A percentile compares a stretch with the other conserved stretches of the same genome.
These are phyloP conservation scores for Lonicera japonica DNA, from an alignment of 129 eudicot species.

Conservation along the genomic window DNA sequence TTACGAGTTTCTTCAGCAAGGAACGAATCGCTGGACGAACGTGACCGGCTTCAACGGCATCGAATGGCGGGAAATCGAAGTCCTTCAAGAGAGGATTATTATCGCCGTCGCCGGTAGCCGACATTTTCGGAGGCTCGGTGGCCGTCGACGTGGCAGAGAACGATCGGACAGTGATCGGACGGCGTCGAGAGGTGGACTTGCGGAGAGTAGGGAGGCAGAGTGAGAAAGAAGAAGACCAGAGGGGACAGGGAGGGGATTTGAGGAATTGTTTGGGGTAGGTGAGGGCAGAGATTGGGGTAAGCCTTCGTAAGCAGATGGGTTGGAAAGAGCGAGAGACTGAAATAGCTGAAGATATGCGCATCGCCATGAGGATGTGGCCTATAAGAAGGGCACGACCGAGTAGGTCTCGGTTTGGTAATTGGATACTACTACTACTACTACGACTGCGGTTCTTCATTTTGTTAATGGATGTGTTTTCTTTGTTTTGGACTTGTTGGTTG, in stretches of 20 bases:
- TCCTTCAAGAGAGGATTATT: slow-evolving; percentile 43
- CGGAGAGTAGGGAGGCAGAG: slow-evolving; percentile 35
- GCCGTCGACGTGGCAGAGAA: slow-evolving; percentile 27
- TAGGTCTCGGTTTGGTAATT: slow-evolving; percentile 7
- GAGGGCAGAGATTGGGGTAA: slow-evolving; percentile 9
- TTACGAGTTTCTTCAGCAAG: slow-evolving; percentile 66
- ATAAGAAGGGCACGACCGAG: slow-evolving; percentile 15
- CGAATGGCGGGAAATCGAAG: slow-evolving; percentile 87
- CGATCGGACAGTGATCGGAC: slow-evolving; percentile 31
- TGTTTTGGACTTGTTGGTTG: too few species aligned
- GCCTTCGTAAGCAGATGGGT: slow-evolving; percentile 17
- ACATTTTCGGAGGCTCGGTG: slow-evolving; percentile 13
- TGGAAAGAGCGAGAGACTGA: slow-evolving; percentile 49
- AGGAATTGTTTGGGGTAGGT: slow-evolving; percentile 26
- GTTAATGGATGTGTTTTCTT: too few species aligned
- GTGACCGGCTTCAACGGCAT: slow-evolving; percentile 58
- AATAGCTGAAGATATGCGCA: slow-evolving; percentile 20
- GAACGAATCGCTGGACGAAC: slow-evolving; percentile 94
- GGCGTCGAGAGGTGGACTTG: slow-evolving; percentile 18
- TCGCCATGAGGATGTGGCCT: slow-evolving; percentile 41
- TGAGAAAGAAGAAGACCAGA: slow-evolving; percentile 69
- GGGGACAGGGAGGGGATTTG: slow-evolving; percentile 69
- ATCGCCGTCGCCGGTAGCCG: background rate
- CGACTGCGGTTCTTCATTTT: slow-evolving; percentile 6
- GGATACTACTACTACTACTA: background rate